phyloP scores from a whole-genome alignment of 1,284 basidiomycete genomes.

The Puccinia horiana region DNA sequence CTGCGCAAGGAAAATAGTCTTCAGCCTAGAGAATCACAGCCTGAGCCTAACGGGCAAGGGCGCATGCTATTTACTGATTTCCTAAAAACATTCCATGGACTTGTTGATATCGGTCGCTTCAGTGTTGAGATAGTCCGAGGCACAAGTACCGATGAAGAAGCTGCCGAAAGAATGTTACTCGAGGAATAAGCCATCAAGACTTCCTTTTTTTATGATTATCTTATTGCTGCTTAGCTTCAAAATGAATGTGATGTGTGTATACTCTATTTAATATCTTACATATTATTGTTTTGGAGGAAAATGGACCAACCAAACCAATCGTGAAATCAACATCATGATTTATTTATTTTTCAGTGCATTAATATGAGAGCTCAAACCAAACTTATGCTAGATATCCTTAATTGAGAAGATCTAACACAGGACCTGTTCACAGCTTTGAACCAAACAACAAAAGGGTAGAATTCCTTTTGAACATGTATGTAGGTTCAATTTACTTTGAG shows the following conservation, averaged over 20 bases:
- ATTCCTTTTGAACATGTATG: too few relatives aligned
- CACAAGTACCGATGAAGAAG: conserved; percentile 1
- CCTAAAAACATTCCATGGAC: not conserved
- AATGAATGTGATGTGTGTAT: not conserved
- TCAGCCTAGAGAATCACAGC: not conserved
- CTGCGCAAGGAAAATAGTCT: not conserved
- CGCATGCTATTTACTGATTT: conserved; percentile 21
- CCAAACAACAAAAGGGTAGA: too few relatives aligned
- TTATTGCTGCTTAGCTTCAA: not conserved
- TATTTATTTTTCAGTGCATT: too few relatives aligned
- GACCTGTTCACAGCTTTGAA: too few relatives aligned
- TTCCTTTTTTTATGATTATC: not conserved
- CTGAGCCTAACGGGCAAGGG: not conserved
- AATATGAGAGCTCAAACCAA: too few relatives aligned
- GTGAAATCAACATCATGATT: too few relatives aligned
- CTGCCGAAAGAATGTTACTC: conserved; percentile 7
- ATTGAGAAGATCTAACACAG: too few relatives aligned
- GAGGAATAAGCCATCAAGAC: not conserved
- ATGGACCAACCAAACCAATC: too few relatives aligned
- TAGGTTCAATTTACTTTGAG: too few relatives aligned
- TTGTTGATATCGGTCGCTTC: conserved; percentile 1
- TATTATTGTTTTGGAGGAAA: too few relatives aligned
- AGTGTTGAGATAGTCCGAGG: conserved; percentile 16
- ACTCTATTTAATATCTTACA: not conserved
- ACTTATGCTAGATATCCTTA: too few relatives aligned